Evolutionary conservation across 2,329 filamentous ascomycete genomes (phyloP).

Genomic region (Aureobasidium namibiae): DNA sequence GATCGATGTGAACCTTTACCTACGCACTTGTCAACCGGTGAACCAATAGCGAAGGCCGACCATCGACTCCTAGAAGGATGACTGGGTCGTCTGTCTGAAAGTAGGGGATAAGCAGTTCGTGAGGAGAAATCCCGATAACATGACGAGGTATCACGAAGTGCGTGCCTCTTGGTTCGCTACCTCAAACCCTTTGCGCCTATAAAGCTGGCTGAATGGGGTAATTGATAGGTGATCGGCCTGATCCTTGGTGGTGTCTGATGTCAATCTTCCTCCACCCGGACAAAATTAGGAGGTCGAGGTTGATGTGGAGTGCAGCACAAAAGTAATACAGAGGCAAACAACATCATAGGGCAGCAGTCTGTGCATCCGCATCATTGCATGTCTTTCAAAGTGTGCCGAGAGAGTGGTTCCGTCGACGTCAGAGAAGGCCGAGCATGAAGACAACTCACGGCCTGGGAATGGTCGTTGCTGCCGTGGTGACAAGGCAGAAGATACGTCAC

Average conservation of each 20-base stretch:
- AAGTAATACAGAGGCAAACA: slow-evolving; percentile 11
- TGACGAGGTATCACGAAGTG: neutral
- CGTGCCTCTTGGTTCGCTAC: slow-evolving; percentile 1
- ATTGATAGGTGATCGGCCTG: neutral
- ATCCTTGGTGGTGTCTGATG: neutral
- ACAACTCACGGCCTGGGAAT: neutral
- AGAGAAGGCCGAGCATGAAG: neutral
- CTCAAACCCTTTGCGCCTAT: slow-evolving; percentile 7
- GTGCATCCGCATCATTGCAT: neutral
- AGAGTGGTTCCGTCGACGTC: neutral
- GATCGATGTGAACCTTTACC: neutral
- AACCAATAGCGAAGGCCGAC: neutral
- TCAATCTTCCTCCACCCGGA: neutral
- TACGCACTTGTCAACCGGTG: neutral
- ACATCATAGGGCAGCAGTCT: slow-evolving; percentile 8
- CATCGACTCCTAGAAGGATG: neutral
- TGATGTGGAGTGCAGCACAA: slow-evolving; percentile 7
- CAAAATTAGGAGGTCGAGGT: neutral
- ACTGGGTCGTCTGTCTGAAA: neutral
- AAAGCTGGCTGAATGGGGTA: neutral
- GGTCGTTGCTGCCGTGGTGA: neutral
- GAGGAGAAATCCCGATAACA: neutral
- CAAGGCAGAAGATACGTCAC: neutral
- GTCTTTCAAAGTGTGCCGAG: neutral
- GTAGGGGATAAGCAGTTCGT: neutral